phyloP scores from a whole-genome alignment of 139 green algal species.

The Chlorella sp. region DNA sequence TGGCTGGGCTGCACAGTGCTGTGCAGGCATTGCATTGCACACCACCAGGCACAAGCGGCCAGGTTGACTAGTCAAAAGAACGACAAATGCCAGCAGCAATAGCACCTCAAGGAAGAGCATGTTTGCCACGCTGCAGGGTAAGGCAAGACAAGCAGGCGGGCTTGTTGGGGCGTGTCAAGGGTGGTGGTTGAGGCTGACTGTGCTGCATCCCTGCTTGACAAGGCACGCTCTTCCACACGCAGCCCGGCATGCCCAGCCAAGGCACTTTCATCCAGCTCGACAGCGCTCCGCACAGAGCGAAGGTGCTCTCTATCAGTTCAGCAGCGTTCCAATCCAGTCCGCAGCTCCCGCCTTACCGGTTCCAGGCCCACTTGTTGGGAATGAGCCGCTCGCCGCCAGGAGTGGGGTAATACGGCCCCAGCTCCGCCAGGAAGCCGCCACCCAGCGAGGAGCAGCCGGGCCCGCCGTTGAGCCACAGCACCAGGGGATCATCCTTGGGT shows the following conservation, averaged over 20 bases:
- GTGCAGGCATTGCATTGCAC: too few relatives aligned
- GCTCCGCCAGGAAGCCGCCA: conserved; percentile 86
- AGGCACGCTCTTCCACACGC: not conserved
- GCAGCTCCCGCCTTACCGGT: conserved; percentile 43
- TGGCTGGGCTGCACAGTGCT: too few relatives aligned
- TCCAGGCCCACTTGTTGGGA: conserved; percentile 80
- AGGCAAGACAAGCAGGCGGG: not conserved
- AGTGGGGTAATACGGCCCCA: conserved; percentile 84
- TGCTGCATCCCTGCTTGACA: not conserved
- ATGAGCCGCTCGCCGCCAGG: conserved; percentile 45
- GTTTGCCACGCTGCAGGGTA: conserved; percentile 50
- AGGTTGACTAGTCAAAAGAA: too few relatives aligned
- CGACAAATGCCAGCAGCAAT: too few relatives aligned
- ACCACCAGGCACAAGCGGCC: too few relatives aligned
- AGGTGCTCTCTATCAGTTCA: too few relatives aligned
- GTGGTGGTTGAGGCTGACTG: too few relatives aligned
- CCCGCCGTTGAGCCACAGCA: conserved; percentile 89
- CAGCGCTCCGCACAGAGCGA: too few relatives aligned
- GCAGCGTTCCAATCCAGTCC: too few relatives aligned
- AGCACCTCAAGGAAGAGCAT: conserved; percentile 81
- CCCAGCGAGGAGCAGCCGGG: conserved; percentile 87
- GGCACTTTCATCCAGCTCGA: too few relatives aligned
- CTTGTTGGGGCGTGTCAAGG: too few relatives aligned
- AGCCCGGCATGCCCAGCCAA: not conserved
- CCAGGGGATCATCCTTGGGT: conserved; percentile 52